Evolutionary conservation across 768 basidiomycete species (phyloP).

Genomic region (Tulasnella sp.): DNA sequence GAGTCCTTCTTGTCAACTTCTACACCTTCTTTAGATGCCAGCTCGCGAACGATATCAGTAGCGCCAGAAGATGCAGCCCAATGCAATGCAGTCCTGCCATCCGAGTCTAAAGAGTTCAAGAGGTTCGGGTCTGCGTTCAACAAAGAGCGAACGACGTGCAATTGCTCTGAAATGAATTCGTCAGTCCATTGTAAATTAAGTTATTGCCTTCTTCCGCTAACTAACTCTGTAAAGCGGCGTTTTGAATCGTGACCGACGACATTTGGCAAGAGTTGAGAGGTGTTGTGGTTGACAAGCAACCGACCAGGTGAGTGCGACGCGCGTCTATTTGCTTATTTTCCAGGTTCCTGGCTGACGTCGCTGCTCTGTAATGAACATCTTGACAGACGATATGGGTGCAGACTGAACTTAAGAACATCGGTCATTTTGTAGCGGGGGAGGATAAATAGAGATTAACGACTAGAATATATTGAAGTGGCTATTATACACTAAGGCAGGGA

Average conservation of each 20-base stretch:
- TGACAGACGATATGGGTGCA: too few species aligned
- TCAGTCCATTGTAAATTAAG: neutral
- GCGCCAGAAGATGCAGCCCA: constrained; percentile 76
- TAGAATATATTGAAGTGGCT: neutral
- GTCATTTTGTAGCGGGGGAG: too few species aligned
- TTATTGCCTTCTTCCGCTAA: neutral
- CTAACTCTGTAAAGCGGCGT: constrained; percentile 34
- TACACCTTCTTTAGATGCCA: constrained; percentile 68
- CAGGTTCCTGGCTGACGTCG: constrained; percentile 14
- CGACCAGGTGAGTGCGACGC: neutral
- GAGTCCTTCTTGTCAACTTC: constrained; percentile 58
- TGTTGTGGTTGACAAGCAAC: constrained; percentile 15
- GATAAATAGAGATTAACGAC: neutral
- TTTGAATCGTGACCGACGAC: constrained; percentile 34
- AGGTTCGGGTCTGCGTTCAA: constrained; percentile 63
- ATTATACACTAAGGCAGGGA: neutral
- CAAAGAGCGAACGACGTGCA: constrained; percentile 68
- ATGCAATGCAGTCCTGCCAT: constrained; percentile 80
- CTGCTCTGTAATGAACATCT: neutral
- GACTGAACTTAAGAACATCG: too few species aligned
- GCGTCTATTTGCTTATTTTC: constrained; percentile 17
- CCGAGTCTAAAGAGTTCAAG: constrained; percentile 68
- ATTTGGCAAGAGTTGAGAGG: neutral
- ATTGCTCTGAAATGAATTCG: constrained; percentile 56
- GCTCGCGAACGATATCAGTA: constrained; percentile 64